Conservation (phyloP, 208 protist genomes). For the Acanthamoeba castellanii region DNA sequence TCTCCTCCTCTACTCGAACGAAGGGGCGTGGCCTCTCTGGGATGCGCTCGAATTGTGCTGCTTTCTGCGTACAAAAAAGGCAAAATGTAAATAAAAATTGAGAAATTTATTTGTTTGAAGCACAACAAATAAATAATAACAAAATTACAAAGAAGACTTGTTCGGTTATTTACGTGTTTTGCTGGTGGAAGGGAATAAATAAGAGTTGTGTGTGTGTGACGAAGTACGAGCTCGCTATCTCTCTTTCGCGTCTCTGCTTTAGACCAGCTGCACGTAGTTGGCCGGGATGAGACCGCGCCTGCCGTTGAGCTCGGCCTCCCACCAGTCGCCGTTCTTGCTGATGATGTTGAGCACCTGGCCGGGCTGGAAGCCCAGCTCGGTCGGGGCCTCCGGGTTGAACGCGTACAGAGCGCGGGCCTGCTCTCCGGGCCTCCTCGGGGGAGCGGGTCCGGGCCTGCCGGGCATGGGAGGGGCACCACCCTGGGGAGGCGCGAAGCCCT, state of each 20-base stretch:
- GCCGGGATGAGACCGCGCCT: conserved; percentile 56
- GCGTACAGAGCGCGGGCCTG: conserved; percentile 12
- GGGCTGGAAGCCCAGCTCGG: conserved; percentile 49
- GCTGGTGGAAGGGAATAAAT: neutral
- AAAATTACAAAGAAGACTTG: neutral
- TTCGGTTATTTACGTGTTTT: neutral
- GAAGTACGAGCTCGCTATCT: neutral
- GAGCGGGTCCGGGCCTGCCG: neutral
- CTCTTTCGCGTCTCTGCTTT: neutral
- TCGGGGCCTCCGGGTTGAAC: conserved; percentile 7
- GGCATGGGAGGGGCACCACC: neutral
- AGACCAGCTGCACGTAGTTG: conserved; percentile 74
- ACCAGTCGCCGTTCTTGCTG: conserved; percentile 73
- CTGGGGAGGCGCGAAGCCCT: neutral
- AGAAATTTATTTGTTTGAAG: neutral
- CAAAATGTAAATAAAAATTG: neutral
- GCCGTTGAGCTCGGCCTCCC: conserved; percentile 72
- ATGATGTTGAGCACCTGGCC: conserved; percentile 37
- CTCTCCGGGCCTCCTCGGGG: neutral
- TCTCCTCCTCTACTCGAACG: neutral
- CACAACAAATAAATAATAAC: neutral
- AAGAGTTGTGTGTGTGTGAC: neutral
- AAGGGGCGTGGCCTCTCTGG: neutral
- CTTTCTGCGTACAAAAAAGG: neutral
- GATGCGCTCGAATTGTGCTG: neutral